Conservation (phyloP, 257 asterid species). For the Ocimum tenuiflorum region DNA sequence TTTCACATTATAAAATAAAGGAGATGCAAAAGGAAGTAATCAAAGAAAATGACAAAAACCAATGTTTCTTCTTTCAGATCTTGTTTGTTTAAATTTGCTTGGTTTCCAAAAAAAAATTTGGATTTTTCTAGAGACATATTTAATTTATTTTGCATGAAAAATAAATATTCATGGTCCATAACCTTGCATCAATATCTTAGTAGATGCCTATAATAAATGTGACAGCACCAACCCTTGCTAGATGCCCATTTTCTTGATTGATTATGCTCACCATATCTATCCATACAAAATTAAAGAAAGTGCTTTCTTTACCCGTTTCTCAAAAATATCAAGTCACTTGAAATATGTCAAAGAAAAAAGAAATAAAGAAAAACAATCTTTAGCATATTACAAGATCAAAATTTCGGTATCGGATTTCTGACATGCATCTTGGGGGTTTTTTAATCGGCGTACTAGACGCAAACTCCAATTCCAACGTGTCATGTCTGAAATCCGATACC, state of each 20-base stretch:
- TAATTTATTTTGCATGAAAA: not conserved
- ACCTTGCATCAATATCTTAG: not conserved
- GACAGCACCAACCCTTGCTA: slow-evolving; percentile 13
- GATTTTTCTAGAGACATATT: not conserved
- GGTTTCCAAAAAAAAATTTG: not conserved
- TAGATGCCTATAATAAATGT: slow-evolving; percentile 22
- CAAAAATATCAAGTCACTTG: too few species aligned
- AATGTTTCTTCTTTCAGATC: not conserved
- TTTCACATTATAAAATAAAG: not conserved
- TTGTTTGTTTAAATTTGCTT: not conserved
- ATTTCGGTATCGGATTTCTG: too few species aligned
- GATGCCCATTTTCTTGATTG: slow-evolving; percentile 13
- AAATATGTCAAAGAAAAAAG: too few species aligned
- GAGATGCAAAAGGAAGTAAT: not conserved
- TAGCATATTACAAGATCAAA: too few species aligned
- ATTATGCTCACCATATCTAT: not conserved
- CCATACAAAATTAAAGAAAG: not conserved
- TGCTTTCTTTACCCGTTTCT: too few species aligned
- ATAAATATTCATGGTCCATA: slow-evolving; percentile 7
- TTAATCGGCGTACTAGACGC: too few species aligned
- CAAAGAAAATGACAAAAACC: not conserved
- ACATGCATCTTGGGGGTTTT: too few species aligned
- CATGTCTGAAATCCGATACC: too few species aligned
- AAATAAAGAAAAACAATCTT: too few species aligned
- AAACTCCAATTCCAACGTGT: too few species aligned